Conservation (phyloP, 768 basidiomycete genomes). For the Pholiota conissans region DNA sequence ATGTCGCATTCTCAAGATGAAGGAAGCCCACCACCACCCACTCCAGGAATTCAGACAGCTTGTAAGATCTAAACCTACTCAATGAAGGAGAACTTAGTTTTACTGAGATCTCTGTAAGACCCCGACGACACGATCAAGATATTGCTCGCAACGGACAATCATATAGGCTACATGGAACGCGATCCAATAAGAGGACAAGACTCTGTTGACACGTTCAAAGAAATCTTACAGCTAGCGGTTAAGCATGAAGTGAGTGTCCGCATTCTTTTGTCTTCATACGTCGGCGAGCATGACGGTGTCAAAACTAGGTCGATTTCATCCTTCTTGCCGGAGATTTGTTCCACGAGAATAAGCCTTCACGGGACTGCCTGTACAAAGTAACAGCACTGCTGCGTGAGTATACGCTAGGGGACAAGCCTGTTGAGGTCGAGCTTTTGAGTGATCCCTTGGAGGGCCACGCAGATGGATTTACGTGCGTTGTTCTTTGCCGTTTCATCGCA, state of each 20-base stretch:
- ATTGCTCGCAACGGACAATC: slow-evolving; percentile 92
- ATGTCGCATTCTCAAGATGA: slow-evolving; percentile 22
- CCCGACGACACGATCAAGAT: slow-evolving; percentile 75
- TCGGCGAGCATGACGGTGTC: slow-evolving; percentile 8
- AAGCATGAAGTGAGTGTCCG: slow-evolving; percentile 72
- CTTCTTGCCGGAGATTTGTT: slow-evolving; percentile 95
- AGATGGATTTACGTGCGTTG: slow-evolving; percentile 74
- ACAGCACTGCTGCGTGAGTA: slow-evolving; percentile 90
- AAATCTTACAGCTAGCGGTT: slow-evolving; percentile 88
- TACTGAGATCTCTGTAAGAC: slow-evolving; percentile 33
- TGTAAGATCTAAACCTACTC: slow-evolving; percentile 22
- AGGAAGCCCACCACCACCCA: slow-evolving; percentile 16
- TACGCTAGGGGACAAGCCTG: slow-evolving; percentile 83
- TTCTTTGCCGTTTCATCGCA: background rate
- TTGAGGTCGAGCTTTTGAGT: slow-evolving; percentile 89
- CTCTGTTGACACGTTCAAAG: slow-evolving; percentile 92
- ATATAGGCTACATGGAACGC: slow-evolving; percentile 92
- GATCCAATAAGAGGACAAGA: slow-evolving; percentile 95
- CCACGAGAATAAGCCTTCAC: slow-evolving; percentile 94
- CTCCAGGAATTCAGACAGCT: slow-evolving; percentile 19
- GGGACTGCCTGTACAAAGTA: slow-evolving; percentile 86
- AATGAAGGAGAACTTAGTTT: too few species aligned
- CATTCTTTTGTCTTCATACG: background rate
- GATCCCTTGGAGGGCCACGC: slow-evolving; percentile 92
- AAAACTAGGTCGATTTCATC: slow-evolving; percentile 87